Evolutionary conservation across 768 basidiomycete genomes (phyloP), one percentile per base, ranked within the genome.

Genomic region (Paxillus ammoniavirescens): DNA sequence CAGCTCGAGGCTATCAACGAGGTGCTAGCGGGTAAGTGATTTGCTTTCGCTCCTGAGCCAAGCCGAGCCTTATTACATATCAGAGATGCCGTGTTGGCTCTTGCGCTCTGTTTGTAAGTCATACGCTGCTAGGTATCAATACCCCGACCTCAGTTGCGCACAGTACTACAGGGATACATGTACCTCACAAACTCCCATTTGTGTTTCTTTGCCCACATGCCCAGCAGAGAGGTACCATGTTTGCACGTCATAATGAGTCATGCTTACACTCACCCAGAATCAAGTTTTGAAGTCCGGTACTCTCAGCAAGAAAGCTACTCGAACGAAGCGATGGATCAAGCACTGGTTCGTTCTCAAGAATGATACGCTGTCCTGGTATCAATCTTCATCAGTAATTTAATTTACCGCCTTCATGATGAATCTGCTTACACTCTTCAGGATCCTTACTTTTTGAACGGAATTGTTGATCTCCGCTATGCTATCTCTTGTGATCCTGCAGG

Each of bases 341-440:
- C 93, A 93, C 68, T 98, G 97, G 97, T 95, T 98, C 61, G 82
- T 96, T 2, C 78, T 99, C 46, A 94, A 92, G 81, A 96, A 98
- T 57, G 93, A 95, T 63, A 91, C 93, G 0, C 76, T 99, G 26
- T 94, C 93, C 15, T 99, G 97, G 97, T 98, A 92, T 69, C 90
- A 93, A 58, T 92, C 91, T 7, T 93, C 94, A 52, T 86, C 92
- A 52, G 94, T 93, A 70, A 74, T 77, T 67, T 42, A 9, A 21
- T 21, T 37, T 18, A 47, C 23, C 40, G 45, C 55, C 41, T 26
- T 48, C 40, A 44, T 48, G 42, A 37, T 42, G 41, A 37, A 17
- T 55, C 49, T 50, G 10, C 50, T 60, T 38, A 47, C 41, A 17
- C 46, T 28, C 13, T 28, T 23, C 56, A 96, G 93, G 94, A 99